A percentile compares a stretch with the other conserved stretches of the same genome.
Conservation (phyloP, 164 flowering plant species). For the Hamamelis virginiana region DNA sequence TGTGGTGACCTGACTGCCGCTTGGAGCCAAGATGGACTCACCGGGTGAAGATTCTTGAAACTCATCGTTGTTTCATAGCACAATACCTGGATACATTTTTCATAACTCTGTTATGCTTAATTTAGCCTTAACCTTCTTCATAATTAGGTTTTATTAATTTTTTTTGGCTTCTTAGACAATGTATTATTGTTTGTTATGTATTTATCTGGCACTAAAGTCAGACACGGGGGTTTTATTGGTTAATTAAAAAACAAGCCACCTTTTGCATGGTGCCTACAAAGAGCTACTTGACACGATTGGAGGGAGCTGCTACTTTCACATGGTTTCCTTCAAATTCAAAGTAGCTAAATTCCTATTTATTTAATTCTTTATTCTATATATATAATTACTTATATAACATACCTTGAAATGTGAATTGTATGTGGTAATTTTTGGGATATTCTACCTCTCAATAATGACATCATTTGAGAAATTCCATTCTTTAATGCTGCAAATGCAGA, state of each 20-base stretch:
- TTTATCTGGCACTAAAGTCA: conserved; percentile 33
- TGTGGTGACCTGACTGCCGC: conserved; percentile 36
- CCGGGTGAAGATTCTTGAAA: conserved; percentile 31
- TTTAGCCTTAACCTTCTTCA: no score
- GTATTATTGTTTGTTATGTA: not conserved
- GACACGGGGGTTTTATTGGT: conserved; percentile 40
- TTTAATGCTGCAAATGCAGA: no score
- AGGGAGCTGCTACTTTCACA: conserved; percentile 2
- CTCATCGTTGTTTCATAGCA: conserved; percentile 24
- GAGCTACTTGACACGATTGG: conserved; percentile 41
- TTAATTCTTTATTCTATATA: not conserved
- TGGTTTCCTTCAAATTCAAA: conserved; percentile 37
- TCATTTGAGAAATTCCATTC: no score
- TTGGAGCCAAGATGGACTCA: conserved; percentile 27
- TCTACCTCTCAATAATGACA: no score
- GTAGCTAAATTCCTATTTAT: conserved; percentile 27
- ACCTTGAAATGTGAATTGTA: no score
- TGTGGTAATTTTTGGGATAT: no score
- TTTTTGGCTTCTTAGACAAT: not conserved
- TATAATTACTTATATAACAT: no score
- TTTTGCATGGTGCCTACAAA: conserved; percentile 50
- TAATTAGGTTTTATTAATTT: not conserved
- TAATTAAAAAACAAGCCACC: conserved; percentile 22
- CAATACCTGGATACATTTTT: conserved; percentile 21
- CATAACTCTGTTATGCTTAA: no score